These are phyloP conservation scores for Lantana camara DNA, from an alignment of 257 asterid genomes.

Conservation along the genomic window DNA sequence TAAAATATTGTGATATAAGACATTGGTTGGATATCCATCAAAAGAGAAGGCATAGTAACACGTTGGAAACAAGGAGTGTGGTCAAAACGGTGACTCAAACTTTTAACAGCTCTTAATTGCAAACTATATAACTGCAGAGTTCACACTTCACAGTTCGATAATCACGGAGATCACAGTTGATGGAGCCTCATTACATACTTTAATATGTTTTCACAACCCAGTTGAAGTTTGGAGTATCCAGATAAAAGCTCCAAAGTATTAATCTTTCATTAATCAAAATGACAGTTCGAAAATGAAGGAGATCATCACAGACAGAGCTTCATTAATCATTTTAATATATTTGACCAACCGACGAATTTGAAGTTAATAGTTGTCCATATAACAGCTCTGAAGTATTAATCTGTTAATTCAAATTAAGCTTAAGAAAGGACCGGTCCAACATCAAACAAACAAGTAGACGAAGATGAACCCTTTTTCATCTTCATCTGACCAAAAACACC, in stretches of 20 bases:
- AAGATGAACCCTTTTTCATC: background rate
- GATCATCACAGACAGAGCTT: background rate
- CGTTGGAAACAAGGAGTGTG: background rate
- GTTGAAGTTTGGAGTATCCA: background rate
- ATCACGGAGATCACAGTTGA: background rate
- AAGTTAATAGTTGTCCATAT: too few species aligned
- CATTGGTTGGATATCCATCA: constrained; percentile 5
- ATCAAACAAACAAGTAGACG: constrained; percentile 1
- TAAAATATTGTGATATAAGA: background rate
- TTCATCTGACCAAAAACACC: background rate
- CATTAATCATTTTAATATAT: background rate
- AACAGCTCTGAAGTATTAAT: background rate
- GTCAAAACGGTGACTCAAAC: constrained; percentile 16
- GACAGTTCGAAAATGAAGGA: background rate
- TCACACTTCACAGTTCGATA: too few species aligned
- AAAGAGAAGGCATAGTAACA: constrained; percentile 13
- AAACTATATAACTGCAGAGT: constrained; percentile 12
- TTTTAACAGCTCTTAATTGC: constrained; percentile 8
- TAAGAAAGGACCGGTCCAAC: background rate
- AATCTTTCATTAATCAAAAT: background rate
- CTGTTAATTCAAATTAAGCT: background rate
- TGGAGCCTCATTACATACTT: background rate
- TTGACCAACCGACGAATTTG: background rate
- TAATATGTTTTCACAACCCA: background rate
- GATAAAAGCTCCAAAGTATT: constrained; percentile 3